Evolutionary conservation across 2,329 filamentous ascomycete genomes (phyloP).

Genomic region (Xylariaceae sp.): DNA sequence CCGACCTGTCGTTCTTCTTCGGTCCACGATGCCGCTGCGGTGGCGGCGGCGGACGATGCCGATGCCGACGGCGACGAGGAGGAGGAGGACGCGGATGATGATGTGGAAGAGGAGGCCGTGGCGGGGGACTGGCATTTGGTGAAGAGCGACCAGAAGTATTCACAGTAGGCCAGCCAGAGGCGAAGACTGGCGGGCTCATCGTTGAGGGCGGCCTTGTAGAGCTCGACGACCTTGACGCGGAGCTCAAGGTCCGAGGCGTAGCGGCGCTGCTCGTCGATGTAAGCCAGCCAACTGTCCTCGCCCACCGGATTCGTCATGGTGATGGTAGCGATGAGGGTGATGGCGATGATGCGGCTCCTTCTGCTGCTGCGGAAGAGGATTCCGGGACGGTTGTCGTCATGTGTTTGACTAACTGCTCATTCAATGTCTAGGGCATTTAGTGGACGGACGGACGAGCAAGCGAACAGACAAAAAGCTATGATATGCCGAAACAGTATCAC

Average conservation of each 20-base stretch:
- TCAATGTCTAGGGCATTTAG: neutral
- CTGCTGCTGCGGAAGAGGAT: conserved; percentile 7
- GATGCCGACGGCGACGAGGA: neutral
- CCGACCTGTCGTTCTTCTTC: conserved; percentile 65
- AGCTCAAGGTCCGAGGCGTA: conserved; percentile 58
- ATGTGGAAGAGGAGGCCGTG: conserved; percentile 24
- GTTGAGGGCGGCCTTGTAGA: conserved; percentile 62
- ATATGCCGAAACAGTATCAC: neutral
- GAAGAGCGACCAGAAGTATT: conserved; percentile 71
- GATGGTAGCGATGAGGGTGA: conserved; percentile 31
- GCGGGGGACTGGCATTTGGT: conserved; percentile 54
- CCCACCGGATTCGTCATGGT: conserved; percentile 57
- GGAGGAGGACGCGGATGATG: neutral
- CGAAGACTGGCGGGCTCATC: conserved; percentile 69
- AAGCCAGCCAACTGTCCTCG: conserved; percentile 72
- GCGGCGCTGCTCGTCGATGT: conserved; percentile 65
- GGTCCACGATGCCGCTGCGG: conserved; percentile 42
- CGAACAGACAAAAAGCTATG: neutral
- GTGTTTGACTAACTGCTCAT: conserved; percentile 5
- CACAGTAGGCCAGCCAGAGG: conserved; percentile 72
- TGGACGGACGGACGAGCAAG: neutral
- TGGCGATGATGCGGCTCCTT: conserved; percentile 3
- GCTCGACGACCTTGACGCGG: conserved; percentile 64
- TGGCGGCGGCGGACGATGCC: neutral
- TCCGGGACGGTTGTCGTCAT: conserved; percentile 15